Percentiles rank a stretch among this genome's conserved stretches.
phyloP scores from a whole-genome alignment of 108 stramenopile species.

The Nannochloropsis gaditana region DNA sequence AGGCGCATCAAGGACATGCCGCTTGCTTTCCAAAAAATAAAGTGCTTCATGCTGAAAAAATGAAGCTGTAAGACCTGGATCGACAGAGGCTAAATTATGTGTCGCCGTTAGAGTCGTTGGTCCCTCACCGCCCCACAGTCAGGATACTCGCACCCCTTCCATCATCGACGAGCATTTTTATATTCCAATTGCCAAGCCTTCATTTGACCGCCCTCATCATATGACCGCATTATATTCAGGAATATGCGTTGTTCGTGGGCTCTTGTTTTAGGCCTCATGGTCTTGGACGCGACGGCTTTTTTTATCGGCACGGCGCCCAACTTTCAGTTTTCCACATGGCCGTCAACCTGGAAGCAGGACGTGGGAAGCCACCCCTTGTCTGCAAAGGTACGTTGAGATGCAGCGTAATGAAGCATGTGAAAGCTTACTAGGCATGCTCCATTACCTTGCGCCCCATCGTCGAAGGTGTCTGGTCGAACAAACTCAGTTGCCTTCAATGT shows the following conservation, averaged over 20 bases:
- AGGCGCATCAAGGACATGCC: too few species aligned
- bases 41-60: too few species aligned
- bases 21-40: too few species aligned
- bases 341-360: neutral
- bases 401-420: too few species aligned
- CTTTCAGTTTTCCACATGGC: neutral
- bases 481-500: too few species aligned
- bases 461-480: too few species aligned
- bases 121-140: neutral
- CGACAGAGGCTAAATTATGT: too few species aligned
- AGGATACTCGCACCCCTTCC: conserved; percentile 8
- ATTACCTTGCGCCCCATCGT: too few species aligned
- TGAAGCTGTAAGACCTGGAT: too few species aligned
- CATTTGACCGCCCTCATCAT: neutral
- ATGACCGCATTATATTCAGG: neutral
- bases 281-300: neutral
- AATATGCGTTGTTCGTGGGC: neutral
- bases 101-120: too few species aligned
- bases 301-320: neutral
- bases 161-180: neutral
- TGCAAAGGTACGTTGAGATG: neutral
- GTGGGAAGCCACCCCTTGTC: neutral
- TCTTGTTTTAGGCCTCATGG: neutral
- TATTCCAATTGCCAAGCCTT: neutral
- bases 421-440: too few species aligned